Base-by-base conservation (phyloP, 2,329 filamentous ascomycete genomes). In the Pseudogymnoascus sp. region DNA sequence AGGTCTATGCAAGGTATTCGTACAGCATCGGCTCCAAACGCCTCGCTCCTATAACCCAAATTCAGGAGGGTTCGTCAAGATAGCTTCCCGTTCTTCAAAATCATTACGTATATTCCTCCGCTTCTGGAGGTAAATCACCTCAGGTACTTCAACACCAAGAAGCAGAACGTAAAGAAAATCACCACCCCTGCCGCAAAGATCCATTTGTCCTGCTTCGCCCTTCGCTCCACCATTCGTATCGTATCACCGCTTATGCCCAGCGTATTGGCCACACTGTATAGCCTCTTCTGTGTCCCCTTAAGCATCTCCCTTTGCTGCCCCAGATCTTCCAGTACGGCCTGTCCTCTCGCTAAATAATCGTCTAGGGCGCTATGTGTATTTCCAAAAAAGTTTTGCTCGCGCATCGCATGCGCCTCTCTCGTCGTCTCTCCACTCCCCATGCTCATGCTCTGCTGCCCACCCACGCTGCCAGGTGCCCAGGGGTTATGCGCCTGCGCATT, bases 121-220 rank as follows among this genome's bases (percentile, higher is more conserved):
- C 29, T 19, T 21, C 29, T n/a, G 14, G 26, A 14, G 50, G 16
- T 14, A 13, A 1, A 29, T 53, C 31, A 93, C 73, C 90, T 80
- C 76, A 99, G 75, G 73, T 85, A 97, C 76, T 93, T 89, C 72
- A 99, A 74, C 63, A 96, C 92, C 67, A 95, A 77, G 86, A 91
- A 97, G 76, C 93, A 96, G 74, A 99, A 99, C 38, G 84, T 73
- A 71, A 97, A 90, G 75, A 99, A 99, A 37, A 95, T 76, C 4
- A 96, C 76, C 2, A 93, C 91, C 0, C 95, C 92, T 0, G 80
- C 89, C 82, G 89, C 90, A 75, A 99, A 99, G 37, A 99, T 96
- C 92, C 93, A 97, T 77, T 97, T 97, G 75, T 99, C 95, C 79
- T 97, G 90, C 75, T 86, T 89, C 61, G 95, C 92, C 66, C 95